Evolutionary conservation across 2,329 filamentous ascomycete genomes (phyloP).

Genomic region (Mycosphaerella sp.): DNA sequence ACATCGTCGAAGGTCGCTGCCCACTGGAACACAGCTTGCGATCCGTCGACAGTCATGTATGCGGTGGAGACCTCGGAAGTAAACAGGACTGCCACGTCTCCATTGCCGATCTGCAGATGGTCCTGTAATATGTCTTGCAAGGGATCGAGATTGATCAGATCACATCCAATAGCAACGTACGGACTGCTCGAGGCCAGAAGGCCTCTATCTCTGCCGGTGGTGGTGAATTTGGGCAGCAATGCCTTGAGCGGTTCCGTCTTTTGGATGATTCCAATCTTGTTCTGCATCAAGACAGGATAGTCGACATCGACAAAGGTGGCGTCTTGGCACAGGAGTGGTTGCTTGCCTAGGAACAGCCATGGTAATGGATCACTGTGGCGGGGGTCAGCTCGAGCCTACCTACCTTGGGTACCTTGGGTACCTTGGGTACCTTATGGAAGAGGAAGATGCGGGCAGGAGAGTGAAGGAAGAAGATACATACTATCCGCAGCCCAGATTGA

Average conservation of each 20-base stretch:
- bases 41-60: slow-evolving; percentile 71
- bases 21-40: slow-evolving; percentile 72
- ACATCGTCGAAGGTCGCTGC: slow-evolving; percentile 64
- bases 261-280: slow-evolving; percentile 63
- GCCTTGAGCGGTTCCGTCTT: slow-evolving; percentile 55
- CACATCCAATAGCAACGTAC: slow-evolving; percentile 76
- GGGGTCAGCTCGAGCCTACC: slow-evolving; percentile 10
- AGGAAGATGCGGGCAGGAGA: too few species aligned
- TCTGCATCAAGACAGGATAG: slow-evolving; percentile 70
- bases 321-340: slow-evolving; percentile 52
- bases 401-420: too few species aligned
- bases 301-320: slow-evolving; percentile 77
- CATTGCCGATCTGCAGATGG: slow-evolving; percentile 53
- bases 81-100: slow-evolving; percentile 59
- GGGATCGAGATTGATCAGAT: slow-evolving; percentile 60
- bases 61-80: slow-evolving; percentile 86
- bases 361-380: slow-evolving; percentile 69
- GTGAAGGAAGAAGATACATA: slow-evolving; percentile 37
- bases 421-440: too few species aligned
- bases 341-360: slow-evolving; percentile 70
- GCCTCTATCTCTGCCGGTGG: slow-evolving; percentile 35
- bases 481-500: slow-evolving; percentile 89
- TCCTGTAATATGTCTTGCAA: slow-evolving; percentile 55
- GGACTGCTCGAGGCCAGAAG: slow-evolving; percentile 59
- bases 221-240: slow-evolving; percentile 37